Conservation (phyloP, 352 stramenopile species). For the Pythium monospermum region DNA sequence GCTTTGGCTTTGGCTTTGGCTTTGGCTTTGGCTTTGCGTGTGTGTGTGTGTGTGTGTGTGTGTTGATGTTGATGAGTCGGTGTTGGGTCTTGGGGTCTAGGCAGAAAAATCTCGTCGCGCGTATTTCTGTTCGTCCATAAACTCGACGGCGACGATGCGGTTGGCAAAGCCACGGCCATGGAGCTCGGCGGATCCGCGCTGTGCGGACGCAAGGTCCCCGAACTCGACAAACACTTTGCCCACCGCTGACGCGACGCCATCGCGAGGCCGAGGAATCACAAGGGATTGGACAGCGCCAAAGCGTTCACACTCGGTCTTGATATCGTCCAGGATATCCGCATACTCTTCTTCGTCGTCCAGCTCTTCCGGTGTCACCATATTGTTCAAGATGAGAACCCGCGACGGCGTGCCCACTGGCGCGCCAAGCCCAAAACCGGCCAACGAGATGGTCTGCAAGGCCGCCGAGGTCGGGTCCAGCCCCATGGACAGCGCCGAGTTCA, state of each 20-base stretch:
- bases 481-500: slow-evolving; percentile 66
- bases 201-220: slow-evolving; percentile 69
- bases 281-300: slow-evolving; percentile 76
- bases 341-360: slow-evolving; percentile 95
- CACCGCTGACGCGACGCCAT: slow-evolving; percentile 48
- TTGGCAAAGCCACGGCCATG: slow-evolving; percentile 92
- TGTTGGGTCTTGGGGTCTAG: neutral
- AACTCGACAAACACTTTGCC: slow-evolving; percentile 93
- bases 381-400: slow-evolving; percentile 93
- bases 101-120: slow-evolving; percentile 57
- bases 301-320: slow-evolving; percentile 94
- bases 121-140: slow-evolving; percentile 88
- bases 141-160: slow-evolving; percentile 87
- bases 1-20: no score
- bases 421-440: slow-evolving; percentile 41
- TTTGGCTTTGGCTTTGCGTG: no score
- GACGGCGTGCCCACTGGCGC: slow-evolving; percentile 58
- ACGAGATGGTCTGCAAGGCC: slow-evolving; percentile 61
- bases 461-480: slow-evolving; percentile 58
- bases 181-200: slow-evolving; percentile 82
- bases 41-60: no score
- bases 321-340: slow-evolving; percentile 94
- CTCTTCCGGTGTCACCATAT: slow-evolving; percentile 98
- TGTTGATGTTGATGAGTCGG: no score
- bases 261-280: slow-evolving; percentile 66